phyloP scores from a whole-genome alignment of 441 rosid genomes.

The Hypseocharis bilobata region DNA sequence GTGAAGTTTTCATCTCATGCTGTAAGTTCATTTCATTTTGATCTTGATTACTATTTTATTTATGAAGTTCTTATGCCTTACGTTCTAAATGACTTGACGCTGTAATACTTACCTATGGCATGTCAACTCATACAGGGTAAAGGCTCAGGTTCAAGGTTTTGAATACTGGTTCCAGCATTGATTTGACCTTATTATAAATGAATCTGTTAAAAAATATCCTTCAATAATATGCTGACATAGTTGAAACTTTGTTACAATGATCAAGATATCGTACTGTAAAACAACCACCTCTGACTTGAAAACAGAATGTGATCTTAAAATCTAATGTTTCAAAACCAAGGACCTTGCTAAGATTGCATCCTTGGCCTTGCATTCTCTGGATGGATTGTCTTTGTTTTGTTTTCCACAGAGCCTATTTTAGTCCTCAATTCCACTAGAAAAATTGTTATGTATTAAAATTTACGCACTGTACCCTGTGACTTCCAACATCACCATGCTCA shows the following conservation, averaged over 20 bases:
- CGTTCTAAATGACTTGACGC: background rate
- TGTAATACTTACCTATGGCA: conserved; percentile 9
- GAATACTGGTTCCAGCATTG: background rate
- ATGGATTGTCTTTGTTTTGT: background rate
- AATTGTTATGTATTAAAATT: background rate
- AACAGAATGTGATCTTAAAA: conserved; percentile 1
- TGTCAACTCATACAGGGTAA: conserved; percentile 12
- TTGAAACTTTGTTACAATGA: background rate
- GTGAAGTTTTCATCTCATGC: conserved; percentile 11
- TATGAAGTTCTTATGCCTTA: background rate
- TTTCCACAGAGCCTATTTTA: background rate
- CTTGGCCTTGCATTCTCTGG: conserved; percentile 4
- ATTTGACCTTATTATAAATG: background rate
- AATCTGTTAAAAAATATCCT: background rate
- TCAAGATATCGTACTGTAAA: background rate
- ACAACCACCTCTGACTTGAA: conserved; percentile 5
- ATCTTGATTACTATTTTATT: background rate
- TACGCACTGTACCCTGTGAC: background rate
- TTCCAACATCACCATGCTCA: conserved; percentile 5
- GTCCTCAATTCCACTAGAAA: background rate
- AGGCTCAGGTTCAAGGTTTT: conserved; percentile 15
- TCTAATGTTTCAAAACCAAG: conserved; percentile 5
- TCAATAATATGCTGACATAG: background rate
- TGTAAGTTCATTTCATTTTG: conserved; percentile 4
- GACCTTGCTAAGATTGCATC: conserved; percentile 1